Conservation (phyloP, 2,329 filamentous ascomycete genomes). For the Lecanoromycetidae sp. region DNA sequence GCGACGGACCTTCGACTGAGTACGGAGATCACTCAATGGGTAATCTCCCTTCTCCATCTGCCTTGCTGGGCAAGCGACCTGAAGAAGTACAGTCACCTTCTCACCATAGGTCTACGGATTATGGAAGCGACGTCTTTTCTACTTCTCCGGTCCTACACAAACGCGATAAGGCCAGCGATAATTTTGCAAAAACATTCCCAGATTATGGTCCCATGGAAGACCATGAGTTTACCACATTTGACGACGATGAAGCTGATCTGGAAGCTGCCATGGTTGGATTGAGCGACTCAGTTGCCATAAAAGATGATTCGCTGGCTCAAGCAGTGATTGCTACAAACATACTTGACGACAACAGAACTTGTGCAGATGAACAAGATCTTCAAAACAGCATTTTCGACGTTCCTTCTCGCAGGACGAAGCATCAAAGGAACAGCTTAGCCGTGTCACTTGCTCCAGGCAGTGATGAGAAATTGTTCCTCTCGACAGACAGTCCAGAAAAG, state of each 20-base stretch:
- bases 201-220: background rate
- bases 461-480: slow-evolving; percentile 4
- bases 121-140: no score
- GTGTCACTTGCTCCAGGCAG: background rate
- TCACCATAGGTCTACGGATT: background rate
- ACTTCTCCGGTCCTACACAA: no score
- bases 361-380: no score
- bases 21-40: slow-evolving; percentile 25
- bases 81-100: background rate
- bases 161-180: no score
- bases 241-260: slow-evolving; percentile 16
- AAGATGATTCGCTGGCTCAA: background rate
- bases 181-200: no score
- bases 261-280: slow-evolving; percentile 22
- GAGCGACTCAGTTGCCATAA: slow-evolving; percentile 18
- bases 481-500: slow-evolving; percentile 10
- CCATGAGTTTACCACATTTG: background rate
- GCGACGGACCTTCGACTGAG: slow-evolving; percentile 24
- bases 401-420: no score
- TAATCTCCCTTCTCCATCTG: slow-evolving; percentile 29
- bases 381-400: no score
- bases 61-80: slow-evolving; percentile 19
- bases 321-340: background rate
- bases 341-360: background rate
- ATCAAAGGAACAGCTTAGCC: no score